Conservation (phyloP, 306 rosid species). For the Crotalaria pallida region DNA sequence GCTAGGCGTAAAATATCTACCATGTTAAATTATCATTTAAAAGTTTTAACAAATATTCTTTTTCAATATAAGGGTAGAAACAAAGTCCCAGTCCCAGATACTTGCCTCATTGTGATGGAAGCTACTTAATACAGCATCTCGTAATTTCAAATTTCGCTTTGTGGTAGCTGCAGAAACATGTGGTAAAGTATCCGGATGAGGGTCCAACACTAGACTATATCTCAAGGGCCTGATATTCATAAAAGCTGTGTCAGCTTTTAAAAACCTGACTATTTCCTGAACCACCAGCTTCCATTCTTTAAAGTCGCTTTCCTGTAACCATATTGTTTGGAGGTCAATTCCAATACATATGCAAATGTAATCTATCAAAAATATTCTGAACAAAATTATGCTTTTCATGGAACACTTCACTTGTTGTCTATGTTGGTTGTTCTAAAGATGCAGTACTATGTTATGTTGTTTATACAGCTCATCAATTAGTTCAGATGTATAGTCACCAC, state of each 20-base stretch:
- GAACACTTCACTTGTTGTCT: slow-evolving; percentile 8
- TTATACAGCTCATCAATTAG: not conserved
- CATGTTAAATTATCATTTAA: not conserved
- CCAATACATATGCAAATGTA: slow-evolving; percentile 21
- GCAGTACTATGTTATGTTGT: not conserved
- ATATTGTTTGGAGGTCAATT: slow-evolving; percentile 34
- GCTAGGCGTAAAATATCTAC: not conserved
- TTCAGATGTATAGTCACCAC: not conserved
- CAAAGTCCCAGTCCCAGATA: not conserved
- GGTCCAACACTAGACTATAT: slow-evolving; percentile 73
- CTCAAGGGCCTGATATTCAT: slow-evolving; percentile 89
- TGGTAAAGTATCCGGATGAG: slow-evolving; percentile 65
- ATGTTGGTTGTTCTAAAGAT: not conserved
- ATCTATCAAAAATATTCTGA: slow-evolving; percentile 15
- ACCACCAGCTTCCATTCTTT: slow-evolving; percentile 95
- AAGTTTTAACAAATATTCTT: not conserved
- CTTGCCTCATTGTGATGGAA: slow-evolving; percentile 82
- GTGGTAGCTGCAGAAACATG: slow-evolving; percentile 42
- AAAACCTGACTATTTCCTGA: slow-evolving; percentile 78
- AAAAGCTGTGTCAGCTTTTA: slow-evolving; percentile 72
- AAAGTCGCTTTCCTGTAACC: slow-evolving; percentile 76
- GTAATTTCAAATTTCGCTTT: slow-evolving; percentile 56
- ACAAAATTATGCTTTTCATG: not conserved
- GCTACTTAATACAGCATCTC: slow-evolving; percentile 84
- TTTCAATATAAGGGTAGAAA: not conserved